Base-by-base conservation (phyloP, 225 moss, liverwort and hornwort genomes). In the Ulota crispa region DNA sequence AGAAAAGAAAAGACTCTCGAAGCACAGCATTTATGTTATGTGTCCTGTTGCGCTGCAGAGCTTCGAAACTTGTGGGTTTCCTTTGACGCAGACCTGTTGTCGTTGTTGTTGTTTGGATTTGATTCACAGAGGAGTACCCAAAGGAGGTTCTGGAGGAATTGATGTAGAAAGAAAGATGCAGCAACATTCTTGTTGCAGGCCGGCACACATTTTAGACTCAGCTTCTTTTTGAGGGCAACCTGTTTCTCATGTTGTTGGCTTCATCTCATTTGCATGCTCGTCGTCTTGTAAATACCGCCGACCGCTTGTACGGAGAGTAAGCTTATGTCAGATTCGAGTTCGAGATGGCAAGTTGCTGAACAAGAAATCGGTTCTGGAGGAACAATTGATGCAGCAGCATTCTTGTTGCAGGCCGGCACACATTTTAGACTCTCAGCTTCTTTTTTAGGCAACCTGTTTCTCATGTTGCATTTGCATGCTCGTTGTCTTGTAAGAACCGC, bases 291-390 rank as follows among this genome's bases (percentile, higher is more conserved):
- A 86, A 84, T 61, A 78, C 88, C 74, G 82, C 84, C 67, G 84
- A 88, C 80, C 82, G 82, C 65, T 78, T 84, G n/a, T n/a, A n/a
- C n/a, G n/a, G 54, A 78, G 88, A 86, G 42, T 81, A n/a, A n/a
- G n/a, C n/a, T n/a, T n/a, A 86, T 80, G 86, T 84, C 76, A 78
- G 75, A 70, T 80, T 82, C 63, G 86, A 9, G 84, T 34, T n/a
- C n/a, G n/a, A n/a, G 82, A 90, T 20, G 86, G 62, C 59, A 86
- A 80, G 55, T 9, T 56, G 21, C 70, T 88, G 68, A 74, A 76
- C 47, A 77, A 88, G 78, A 90, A 84, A 52, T 37, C 86, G 84
- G 84, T 86, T n/a, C n/a, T n/a, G n/a, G n/a, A 36, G 70, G 72
- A 68, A 72, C 23, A 68, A 80, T 62, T 80, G 68, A 85, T 71